Evolutionary conservation across 164 flowering plant species (phyloP).

Genomic region (Berberis thunbergii): DNA sequence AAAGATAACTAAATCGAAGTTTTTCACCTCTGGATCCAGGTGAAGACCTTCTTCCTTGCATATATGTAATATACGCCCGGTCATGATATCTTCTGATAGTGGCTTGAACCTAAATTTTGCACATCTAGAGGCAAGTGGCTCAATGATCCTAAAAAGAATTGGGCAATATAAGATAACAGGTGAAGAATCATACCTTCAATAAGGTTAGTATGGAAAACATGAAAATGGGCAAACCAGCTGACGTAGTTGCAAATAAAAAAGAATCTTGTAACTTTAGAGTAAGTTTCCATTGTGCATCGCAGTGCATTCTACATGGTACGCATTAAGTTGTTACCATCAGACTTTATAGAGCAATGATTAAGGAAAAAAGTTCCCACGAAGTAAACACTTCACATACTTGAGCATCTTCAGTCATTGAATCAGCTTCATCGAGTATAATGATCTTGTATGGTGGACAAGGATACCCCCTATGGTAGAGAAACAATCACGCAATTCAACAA

Average conservation of each 20-base stretch:
- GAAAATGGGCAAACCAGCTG: neutral
- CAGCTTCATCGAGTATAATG: slow-evolving; percentile 94
- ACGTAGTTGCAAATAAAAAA: slow-evolving; percentile 56
- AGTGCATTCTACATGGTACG: slow-evolving; percentile 65
- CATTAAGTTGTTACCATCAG: neutral
- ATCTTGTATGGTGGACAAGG: slow-evolving; percentile 95
- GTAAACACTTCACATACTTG: slow-evolving; percentile 42
- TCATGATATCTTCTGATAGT: slow-evolving; percentile 83
- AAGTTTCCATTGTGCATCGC: slow-evolving; percentile 95
- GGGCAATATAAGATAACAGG: neutral
- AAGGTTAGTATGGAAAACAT: neutral
- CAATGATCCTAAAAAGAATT: slow-evolving; percentile 61
- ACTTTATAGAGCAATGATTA: neutral
- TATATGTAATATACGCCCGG: slow-evolving; percentile 57
- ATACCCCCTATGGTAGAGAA: slow-evolving; percentile 39
- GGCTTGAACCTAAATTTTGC: slow-evolving; percentile 99
- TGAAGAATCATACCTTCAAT: neutral
- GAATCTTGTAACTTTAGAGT: slow-evolving; percentile 95
- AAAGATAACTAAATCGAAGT: too few relatives aligned
- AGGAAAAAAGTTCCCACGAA: neutral
- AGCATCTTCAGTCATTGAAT: slow-evolving; percentile 99
- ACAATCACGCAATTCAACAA: neutral
- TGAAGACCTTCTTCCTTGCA: slow-evolving; percentile 74
- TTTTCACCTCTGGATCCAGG: slow-evolving; percentile 66
- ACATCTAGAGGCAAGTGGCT: slow-evolving; percentile 98